These are phyloP conservation scores for Colletotrichum zoysiae DNA, from an alignment of 2,329 filamentous ascomycete species.

Conservation along the genomic window DNA sequence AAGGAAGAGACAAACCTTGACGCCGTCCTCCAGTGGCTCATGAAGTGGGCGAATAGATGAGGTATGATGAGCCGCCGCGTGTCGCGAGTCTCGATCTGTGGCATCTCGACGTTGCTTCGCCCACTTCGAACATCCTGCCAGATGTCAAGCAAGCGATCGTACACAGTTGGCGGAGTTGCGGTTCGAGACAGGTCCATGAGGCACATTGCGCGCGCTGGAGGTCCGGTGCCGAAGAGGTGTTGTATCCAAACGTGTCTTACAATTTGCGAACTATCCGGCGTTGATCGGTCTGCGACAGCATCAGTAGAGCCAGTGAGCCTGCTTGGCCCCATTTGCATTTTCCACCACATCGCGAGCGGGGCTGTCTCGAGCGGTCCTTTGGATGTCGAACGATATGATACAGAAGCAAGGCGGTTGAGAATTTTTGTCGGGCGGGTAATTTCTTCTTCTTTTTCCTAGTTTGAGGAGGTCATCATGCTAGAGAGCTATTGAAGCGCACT, in stretches of 20 bases:
- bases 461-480: constrained; percentile 1
- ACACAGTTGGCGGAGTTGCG: neutral
- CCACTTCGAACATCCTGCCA: neutral
- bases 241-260: constrained; percentile 15
- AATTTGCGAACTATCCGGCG: constrained; percentile 26
- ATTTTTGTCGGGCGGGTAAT: constrained; percentile 1
- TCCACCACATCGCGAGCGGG: constrained; percentile 17
- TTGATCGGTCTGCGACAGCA: constrained; percentile 37
- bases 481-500: neutral
- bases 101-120: neutral
- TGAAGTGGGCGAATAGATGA: constrained; percentile 86
- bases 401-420: constrained; percentile 12
- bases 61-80: constrained; percentile 15
- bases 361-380: constrained; percentile 9
- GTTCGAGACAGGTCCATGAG: constrained; percentile 11
- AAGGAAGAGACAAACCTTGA: constrained; percentile 99
- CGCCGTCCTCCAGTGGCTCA: constrained; percentile 95
- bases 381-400: constrained; percentile 5
- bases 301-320: constrained; percentile 31
- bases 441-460: neutral
- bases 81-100: constrained; percentile 9
- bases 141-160: neutral
- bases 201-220: neutral
- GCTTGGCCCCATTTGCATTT: constrained; percentile 19
- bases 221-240: neutral